Evolutionary conservation across 768 basidiomycete genomes (phyloP).

Genomic region (Lepiota venenata): DNA sequence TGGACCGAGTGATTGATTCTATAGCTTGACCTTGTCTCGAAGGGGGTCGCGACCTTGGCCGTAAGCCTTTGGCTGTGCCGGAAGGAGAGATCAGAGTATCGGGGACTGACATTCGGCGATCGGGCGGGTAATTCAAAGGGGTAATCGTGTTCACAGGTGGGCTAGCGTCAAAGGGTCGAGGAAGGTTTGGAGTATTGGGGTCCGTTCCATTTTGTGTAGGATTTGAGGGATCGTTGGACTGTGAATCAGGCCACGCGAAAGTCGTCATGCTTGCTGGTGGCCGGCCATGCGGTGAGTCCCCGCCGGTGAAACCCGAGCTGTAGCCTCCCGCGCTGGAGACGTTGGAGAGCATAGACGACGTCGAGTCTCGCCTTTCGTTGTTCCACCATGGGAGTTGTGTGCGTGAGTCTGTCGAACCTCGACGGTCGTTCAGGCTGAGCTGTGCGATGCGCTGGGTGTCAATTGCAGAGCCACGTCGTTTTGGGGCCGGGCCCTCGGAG

Average conservation of each 20-base stretch:
- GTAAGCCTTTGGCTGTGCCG: constrained; percentile 45
- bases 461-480: constrained; percentile 80
- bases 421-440: constrained; percentile 73
- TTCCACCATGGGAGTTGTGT: constrained; percentile 44
- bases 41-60: constrained; percentile 69
- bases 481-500: constrained; percentile 66
- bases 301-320: constrained; percentile 53
- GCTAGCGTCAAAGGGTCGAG: constrained; percentile 48
- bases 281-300: constrained; percentile 57
- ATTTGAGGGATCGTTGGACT: constrained; percentile 28
- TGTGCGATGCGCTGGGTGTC: constrained; percentile 76
- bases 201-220: constrained; percentile 44
- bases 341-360: constrained; percentile 67
- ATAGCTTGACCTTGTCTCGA: constrained; percentile 50
- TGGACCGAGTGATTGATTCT: constrained; percentile 35
- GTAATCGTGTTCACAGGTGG: constrained; percentile 50
- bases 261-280: constrained; percentile 59
- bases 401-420: constrained; percentile 72
- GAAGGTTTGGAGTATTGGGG: constrained; percentile 27
- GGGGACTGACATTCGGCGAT: constrained; percentile 78
- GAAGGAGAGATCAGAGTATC: constrained; percentile 45
- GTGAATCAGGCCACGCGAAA: constrained; percentile 67
- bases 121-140: constrained; percentile 53
- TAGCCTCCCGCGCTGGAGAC: constrained; percentile 48
- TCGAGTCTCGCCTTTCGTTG: constrained; percentile 70